Base-by-base conservation (phyloP, 2,329 filamentous ascomycete species). In the Chlorencoelia australis region DNA sequence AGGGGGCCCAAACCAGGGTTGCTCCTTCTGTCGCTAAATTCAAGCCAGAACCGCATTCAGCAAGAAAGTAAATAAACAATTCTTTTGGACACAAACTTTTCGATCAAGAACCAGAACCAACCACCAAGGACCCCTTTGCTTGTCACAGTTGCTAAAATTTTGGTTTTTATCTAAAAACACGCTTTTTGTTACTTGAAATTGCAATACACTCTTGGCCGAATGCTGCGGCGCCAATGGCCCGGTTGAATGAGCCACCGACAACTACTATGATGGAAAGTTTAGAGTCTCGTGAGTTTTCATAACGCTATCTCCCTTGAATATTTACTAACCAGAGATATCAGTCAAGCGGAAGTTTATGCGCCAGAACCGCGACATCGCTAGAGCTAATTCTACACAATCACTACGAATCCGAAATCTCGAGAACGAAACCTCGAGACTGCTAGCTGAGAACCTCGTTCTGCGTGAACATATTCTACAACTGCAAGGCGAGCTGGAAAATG, bases 301-400 rank as follows among this genome's bases (percentile, higher is more conserved):
- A 35, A 31, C 29, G 20, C 13, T 9, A 10, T 20, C 34, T 25
- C 6, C 10, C 22, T 10, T 25, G 10, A 25, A 9, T 25, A 25
- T 25, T 9, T 7, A 13, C 28, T 7, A 16, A 13, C 5, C n/a
- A 9, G n/a, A 9, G 17, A 13, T 13, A 30, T 10, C 50, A 88
- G 82, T 89, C 41, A 82, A 84, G 57, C 74, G 80, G 53, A 79
- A 81, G 56, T 85, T 88, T 55, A 66, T 88, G 51, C 74, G 84
- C 37, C 85, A 91, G 57, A 93, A 93, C 57, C 74, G 82, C 60
- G 84, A 91, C 53, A 80, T 91, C 45, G 83, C 83, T 44, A 77
- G 79, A 56, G 75, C 71, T 51, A 91, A 93, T 61, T 85, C 83
- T 16, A 70, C 73, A 33, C 82, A 88, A 57, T 82, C 81, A 20